Percentiles rank a stretch among this genome's conserved stretches.
These are phyloP conservation scores for Dillenia turbinata DNA, from an alignment of 164 flowering plant genomes.

Conservation along the genomic window DNA sequence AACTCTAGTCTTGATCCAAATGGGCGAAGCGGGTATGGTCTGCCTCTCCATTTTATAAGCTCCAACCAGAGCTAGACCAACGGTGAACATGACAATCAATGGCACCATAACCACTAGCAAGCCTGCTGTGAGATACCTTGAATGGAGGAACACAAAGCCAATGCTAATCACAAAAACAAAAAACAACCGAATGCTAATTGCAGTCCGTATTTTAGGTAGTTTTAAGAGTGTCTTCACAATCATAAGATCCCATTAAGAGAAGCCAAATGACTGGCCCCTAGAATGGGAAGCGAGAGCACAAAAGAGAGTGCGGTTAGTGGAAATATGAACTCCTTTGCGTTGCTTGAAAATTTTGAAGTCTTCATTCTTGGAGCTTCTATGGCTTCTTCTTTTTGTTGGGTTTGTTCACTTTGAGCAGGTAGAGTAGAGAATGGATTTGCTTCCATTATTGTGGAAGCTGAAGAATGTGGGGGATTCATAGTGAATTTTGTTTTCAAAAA, in stretches of 20 bases:
- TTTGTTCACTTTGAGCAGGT: no score
- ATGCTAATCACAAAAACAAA: constrained; percentile 27
- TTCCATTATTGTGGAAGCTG: no score
- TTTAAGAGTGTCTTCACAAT: constrained; percentile 31
- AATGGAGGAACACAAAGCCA: constrained; percentile 13
- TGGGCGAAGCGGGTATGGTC: constrained; percentile 24
- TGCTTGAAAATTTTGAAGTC: no score
- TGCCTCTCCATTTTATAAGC: constrained; percentile 23
- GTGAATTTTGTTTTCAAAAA: no score
- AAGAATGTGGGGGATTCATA: no score
- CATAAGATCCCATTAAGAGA: constrained; percentile 29
- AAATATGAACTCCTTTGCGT: no score
- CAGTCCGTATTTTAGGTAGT: constrained; percentile 19
- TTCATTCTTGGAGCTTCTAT: no score
- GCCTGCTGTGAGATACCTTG: constrained; percentile 16
- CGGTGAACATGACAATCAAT: constrained; percentile 22
- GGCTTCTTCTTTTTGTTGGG: no score
- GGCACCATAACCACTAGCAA: constrained; percentile 24
- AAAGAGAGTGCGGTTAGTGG: constrained; percentile 3
- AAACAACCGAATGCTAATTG: constrained; percentile 22
- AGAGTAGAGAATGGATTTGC: no score
- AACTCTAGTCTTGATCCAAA: constrained; percentile 29
- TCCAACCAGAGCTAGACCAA: constrained; percentile 32
- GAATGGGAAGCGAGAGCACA: constrained; percentile 32
- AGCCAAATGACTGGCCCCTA: constrained; percentile 29